Evolutionary conservation across 805 yeast genomes (phyloP), one percentile per base, ranked within the genome.

Genomic region (Wickerhamiella parazyma): DNA sequence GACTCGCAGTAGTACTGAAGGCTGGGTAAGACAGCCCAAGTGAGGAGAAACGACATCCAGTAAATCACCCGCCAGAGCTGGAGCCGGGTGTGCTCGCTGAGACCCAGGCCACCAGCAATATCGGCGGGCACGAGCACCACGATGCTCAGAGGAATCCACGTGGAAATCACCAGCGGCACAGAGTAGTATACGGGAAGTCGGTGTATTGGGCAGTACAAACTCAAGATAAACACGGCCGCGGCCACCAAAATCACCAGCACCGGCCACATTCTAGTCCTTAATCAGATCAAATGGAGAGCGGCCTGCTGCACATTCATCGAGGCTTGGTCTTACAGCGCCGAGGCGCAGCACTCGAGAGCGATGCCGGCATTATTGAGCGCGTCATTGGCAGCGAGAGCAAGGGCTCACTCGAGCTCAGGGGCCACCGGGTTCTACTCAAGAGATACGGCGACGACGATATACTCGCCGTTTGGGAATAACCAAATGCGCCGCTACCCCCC

Each of bases 1-100:
- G 84, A 76, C 40, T 75, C 72, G 51, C 75, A 78, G 64, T 72
- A 84, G 51, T 77, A 78, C 57, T 83, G 91, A 20, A 80, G 63
- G 26, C 78, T 62, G 0, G 94, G 94, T 39, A 84, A 59, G 1
- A 81, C 49, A 6, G 74, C 62, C 94, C 94, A 84, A 34, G 93
- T 84, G 44, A 83, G 62, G n/a, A 68, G 55, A 53, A 83, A 84
- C 0, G 93, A 80, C 8, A 73, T 62, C 94, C 94, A 84, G 59
- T 84, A 84, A 42, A 79, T 76, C 38, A 73, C 54, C 52, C 80
- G 71, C 94, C 94, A 84, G 33, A 80, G 55, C 4, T 66, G 55
- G n/a, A 75, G 62, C 4, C 80, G 67, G 8, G 67, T 66, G 1
- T 55, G 45, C 42, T 64, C 64, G n/a, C 73, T 69, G 35, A 80